A percentile compares a stretch with the other conserved stretches of the same genome.
These are phyloP conservation scores for Fusarium kyushuense DNA, from an alignment of 2,329 filamentous ascomycete genomes.

Conservation along the genomic window DNA sequence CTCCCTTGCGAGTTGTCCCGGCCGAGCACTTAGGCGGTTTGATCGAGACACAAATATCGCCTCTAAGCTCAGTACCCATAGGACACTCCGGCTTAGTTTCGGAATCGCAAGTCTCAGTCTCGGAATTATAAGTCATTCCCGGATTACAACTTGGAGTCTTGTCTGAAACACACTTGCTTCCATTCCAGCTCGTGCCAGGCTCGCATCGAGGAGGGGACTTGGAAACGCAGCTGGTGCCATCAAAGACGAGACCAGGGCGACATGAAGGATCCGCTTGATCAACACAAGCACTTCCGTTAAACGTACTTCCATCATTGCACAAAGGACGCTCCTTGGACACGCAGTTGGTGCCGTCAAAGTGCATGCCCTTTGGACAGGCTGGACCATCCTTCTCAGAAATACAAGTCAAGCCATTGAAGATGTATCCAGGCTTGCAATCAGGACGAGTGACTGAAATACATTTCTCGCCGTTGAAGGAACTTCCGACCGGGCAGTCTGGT, in stretches of 20 bases:
- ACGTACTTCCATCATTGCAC: background rate
- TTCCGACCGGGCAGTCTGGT: background rate
- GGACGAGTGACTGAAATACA: constrained; percentile 6
- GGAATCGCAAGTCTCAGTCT: constrained; percentile 20
- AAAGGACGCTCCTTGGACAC: constrained; percentile 6
- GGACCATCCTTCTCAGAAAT: constrained; percentile 12
- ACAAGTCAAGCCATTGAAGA: constrained; percentile 6
- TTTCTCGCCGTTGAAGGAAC: constrained; percentile 2
- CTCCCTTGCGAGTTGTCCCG: constrained; percentile 2
- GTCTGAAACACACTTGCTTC: constrained; percentile 16
- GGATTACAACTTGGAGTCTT: background rate
- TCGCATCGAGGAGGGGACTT: background rate
- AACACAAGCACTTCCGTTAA: constrained; percentile 6
- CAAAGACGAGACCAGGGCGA: constrained; percentile 1
- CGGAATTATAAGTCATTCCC: constrained; percentile 8
- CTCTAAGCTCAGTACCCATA: constrained; percentile 10
- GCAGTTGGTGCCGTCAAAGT: constrained; percentile 17
- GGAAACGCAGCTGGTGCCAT: constrained; percentile 19
- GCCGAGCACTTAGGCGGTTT: background rate
- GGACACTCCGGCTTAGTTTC: background rate
- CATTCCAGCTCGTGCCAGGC: constrained; percentile 4
- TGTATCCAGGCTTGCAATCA: background rate
- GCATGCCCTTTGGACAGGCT: background rate
- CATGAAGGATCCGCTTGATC: constrained; percentile 8
- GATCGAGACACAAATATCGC: constrained; percentile 13